Conservation (phyloP, 129 eudicot species). For the Lactuca sativa region DNA sequence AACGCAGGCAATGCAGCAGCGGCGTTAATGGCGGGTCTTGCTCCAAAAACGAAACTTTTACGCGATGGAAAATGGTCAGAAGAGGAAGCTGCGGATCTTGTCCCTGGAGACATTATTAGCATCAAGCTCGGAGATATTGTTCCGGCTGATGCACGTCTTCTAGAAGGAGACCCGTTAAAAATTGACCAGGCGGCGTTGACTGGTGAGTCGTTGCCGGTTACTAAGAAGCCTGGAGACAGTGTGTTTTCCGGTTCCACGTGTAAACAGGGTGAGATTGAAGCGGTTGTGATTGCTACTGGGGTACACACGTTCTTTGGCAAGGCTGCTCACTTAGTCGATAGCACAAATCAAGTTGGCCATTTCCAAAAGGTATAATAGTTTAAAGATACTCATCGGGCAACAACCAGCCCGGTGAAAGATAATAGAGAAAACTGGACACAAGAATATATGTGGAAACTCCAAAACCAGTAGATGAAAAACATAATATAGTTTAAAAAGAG, state of each 20-base stretch:
- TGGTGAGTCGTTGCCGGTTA: slow-evolving; percentile 83
- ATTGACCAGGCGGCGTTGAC: slow-evolving; percentile 90
- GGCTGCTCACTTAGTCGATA: slow-evolving; percentile 94
- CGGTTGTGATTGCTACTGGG: slow-evolving; percentile 88
- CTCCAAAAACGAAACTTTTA: slow-evolving; percentile 79
- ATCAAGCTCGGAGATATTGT: slow-evolving; percentile 84
- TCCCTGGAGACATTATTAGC: slow-evolving; percentile 79
- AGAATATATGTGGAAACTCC: too few species aligned
- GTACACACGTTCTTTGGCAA: slow-evolving; percentile 87
- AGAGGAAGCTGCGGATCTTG: slow-evolving; percentile 65
- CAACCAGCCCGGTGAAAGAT: too few species aligned
- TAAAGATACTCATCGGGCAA: too few species aligned
- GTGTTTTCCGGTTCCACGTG: slow-evolving; percentile 87
- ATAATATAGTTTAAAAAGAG: too few species aligned
- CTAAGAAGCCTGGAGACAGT: slow-evolving; percentile 54
- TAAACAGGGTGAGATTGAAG: slow-evolving; percentile 96
- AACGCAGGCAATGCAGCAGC: slow-evolving; percentile 93
- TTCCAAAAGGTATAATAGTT: slow-evolving; percentile 60
- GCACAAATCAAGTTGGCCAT: slow-evolving; percentile 85
- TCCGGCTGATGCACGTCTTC: slow-evolving; percentile 85
- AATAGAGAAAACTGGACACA: too few species aligned
- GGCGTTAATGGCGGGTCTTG: slow-evolving; percentile 91
- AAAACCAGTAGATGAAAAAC: too few species aligned
- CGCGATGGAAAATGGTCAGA: slow-evolving; percentile 83
- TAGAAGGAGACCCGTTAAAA: slow-evolving; percentile 80